Conservation (phyloP, 306 rosid species). For the Vigna mungo region DNA sequence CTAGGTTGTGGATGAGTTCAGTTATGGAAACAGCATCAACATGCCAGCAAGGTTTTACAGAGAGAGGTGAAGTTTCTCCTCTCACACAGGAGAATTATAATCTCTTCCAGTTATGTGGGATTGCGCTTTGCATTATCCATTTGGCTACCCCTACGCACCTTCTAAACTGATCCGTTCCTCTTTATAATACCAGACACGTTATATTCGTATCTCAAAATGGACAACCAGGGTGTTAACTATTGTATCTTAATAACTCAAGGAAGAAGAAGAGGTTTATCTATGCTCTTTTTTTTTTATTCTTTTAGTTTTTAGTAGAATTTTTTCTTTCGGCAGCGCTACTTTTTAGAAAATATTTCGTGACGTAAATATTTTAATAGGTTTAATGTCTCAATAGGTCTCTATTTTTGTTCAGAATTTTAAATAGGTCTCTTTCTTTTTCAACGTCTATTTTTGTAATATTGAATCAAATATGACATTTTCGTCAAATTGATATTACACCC, state of each 20-base stretch:
- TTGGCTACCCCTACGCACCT: slow-evolving; percentile 13
- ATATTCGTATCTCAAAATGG: background rate
- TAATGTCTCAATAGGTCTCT: too few species aligned
- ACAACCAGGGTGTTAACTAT: background rate
- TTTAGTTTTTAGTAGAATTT: background rate
- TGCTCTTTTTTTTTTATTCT: background rate
- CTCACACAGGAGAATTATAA: slow-evolving; percentile 59
- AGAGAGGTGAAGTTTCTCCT: slow-evolving; percentile 60
- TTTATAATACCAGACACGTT: background rate
- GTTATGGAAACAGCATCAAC: slow-evolving; percentile 64
- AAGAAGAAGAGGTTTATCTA: background rate
- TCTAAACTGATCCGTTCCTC: background rate
- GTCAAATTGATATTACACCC: too few species aligned
- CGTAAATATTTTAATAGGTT: too few species aligned
- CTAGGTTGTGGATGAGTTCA: slow-evolving; percentile 52
- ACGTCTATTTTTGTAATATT: too few species aligned
- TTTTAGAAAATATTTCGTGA: too few species aligned
- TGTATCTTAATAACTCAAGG: background rate
- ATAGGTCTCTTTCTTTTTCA: too few species aligned
- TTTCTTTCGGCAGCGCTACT: too few species aligned
- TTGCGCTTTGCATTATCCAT: slow-evolving; percentile 61
- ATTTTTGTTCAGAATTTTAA: too few species aligned
- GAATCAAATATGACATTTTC: too few species aligned
- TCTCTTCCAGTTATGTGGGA: slow-evolving; percentile 64
- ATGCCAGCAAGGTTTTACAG: slow-evolving; percentile 67